Conservation (phyloP, 106 monocot species). For the Gastrodia elata region DNA sequence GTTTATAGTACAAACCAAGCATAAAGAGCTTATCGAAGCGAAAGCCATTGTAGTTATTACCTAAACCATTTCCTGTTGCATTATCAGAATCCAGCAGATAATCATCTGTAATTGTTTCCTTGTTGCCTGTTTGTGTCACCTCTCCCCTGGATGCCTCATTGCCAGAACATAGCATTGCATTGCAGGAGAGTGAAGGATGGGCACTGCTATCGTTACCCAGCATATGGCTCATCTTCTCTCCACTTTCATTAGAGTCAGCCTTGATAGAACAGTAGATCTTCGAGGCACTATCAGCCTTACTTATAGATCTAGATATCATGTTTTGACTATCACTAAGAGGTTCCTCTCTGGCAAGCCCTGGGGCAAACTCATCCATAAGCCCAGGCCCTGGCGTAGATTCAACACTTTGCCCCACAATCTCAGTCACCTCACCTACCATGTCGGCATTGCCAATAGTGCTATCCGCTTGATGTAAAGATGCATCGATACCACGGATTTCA, state of each 20-base stretch:
- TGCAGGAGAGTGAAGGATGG: constrained; percentile 92
- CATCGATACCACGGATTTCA: constrained; percentile 88
- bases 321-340: constrained; percentile 94
- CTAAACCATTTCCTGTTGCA: constrained; percentile 46
- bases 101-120: constrained; percentile 28
- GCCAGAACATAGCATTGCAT: constrained; percentile 68
- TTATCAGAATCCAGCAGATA: constrained; percentile 32
- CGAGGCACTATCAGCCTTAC: constrained; percentile 84
- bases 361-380: constrained; percentile 82
- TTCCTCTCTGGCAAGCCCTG: constrained; percentile 59
- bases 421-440: constrained; percentile 73
- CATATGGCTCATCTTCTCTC: constrained; percentile 51
- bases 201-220: constrained; percentile 41
- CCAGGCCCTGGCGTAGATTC: constrained; percentile 84
- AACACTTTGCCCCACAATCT: constrained; percentile 82
- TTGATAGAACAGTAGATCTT: constrained; percentile 85
- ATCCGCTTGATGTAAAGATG: constrained; percentile 49
- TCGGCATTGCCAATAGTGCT: constrained; percentile 71
- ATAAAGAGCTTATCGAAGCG: no score
- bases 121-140: constrained; percentile 67
- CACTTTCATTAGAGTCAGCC: constrained; percentile 87
- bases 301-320: constrained; percentile 71
- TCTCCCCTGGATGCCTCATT: constrained; percentile 77
- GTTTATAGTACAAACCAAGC: no score
- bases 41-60: constrained; percentile 25